phyloP scores from a whole-genome alignment of 2,329 filamentous ascomycete species.

The Exophiala phaeomuriformis region DNA sequence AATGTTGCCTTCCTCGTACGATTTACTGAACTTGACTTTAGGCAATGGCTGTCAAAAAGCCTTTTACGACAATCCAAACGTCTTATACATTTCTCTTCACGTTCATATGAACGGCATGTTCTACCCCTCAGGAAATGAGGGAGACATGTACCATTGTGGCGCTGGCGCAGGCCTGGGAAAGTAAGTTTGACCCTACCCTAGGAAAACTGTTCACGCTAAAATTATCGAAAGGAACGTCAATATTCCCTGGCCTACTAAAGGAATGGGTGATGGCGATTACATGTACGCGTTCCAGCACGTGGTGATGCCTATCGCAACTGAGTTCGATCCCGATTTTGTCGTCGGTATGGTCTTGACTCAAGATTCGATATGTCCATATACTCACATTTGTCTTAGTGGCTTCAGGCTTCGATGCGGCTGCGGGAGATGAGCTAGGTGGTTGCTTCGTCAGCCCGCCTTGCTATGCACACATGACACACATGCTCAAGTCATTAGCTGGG shows the following conservation, averaged over 20 bases:
- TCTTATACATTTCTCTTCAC: constrained; percentile 91
- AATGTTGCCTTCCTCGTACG: not conserved
- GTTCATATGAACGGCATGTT: constrained; percentile 78
- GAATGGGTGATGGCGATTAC: constrained; percentile 95
- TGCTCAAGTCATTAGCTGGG: constrained; percentile 89
- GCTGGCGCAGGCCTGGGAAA: constrained; percentile 51
- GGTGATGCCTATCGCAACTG: constrained; percentile 89
- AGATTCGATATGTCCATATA: not conserved
- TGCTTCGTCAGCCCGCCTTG: constrained; percentile 87
- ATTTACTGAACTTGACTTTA: constrained; percentile 19
- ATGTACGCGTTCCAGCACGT: constrained; percentile 91
- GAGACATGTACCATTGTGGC: constrained; percentile 54
- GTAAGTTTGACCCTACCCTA: constrained; percentile 30
- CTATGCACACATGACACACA: constrained; percentile 98
- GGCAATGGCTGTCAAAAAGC: constrained; percentile 95
- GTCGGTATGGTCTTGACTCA: constrained; percentile 49
- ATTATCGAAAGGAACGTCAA: constrained; percentile 52
- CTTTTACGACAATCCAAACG: constrained; percentile 89
- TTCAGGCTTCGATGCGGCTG: constrained; percentile 91
- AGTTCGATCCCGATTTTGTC: constrained; percentile 90
- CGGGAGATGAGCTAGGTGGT: constrained; percentile 83
- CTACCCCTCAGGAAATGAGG: constrained; percentile 63
- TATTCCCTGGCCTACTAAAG: constrained; percentile 60
- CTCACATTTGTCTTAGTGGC: constrained; percentile 52
- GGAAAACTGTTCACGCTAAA: constrained; percentile 9